A percentile compares a stretch with the other conserved stretches of the same genome.
phyloP scores from a whole-genome alignment of 257 asterid species.

The Solanum piurae region DNA sequence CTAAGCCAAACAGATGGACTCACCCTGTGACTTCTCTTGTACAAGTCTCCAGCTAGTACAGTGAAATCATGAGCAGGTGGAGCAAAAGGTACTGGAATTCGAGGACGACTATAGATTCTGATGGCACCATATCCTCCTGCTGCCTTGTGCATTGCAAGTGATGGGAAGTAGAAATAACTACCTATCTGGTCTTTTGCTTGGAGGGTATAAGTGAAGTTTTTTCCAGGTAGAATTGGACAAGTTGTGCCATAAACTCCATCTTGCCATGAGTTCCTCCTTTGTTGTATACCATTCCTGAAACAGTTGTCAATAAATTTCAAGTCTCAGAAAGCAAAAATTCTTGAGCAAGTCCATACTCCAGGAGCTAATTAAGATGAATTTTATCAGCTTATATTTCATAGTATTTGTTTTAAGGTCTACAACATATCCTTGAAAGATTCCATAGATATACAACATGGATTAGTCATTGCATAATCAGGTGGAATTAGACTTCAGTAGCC shows the following conservation, averaged over 20 bases:
- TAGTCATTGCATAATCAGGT: background rate
- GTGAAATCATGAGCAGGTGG: slow-evolving; percentile 69
- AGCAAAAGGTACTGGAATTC: slow-evolving; percentile 79
- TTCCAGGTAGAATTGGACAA: slow-evolving; percentile 84
- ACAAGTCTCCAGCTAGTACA: slow-evolving; percentile 88
- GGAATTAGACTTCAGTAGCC: background rate
- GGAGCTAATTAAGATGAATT: background rate
- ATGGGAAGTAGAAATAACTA: slow-evolving; percentile 82
- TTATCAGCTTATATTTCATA: background rate
- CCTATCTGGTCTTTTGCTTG: slow-evolving; percentile 97
- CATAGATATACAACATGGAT: background rate
- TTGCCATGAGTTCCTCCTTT: slow-evolving; percentile 95
- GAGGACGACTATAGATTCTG: slow-evolving; percentile 75
- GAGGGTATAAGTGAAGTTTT: slow-evolving; percentile 68
- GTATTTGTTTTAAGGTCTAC: background rate
- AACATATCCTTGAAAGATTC: background rate
- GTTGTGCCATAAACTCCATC: slow-evolving; percentile 73
- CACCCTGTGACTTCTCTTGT: slow-evolving; percentile 73
- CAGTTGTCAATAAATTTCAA: background rate
- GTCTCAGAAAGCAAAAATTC: background rate
- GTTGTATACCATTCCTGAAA: slow-evolving; percentile 86
- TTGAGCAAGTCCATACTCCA: background rate
- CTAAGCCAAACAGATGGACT: slow-evolving; percentile 5
- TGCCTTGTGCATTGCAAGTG: slow-evolving; percentile 74
- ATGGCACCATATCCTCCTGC: slow-evolving; percentile 89